These are phyloP conservation scores for Colletotrichum endophyticum DNA, from an alignment of 2,329 filamentous ascomycete species.

Conservation along the genomic window DNA sequence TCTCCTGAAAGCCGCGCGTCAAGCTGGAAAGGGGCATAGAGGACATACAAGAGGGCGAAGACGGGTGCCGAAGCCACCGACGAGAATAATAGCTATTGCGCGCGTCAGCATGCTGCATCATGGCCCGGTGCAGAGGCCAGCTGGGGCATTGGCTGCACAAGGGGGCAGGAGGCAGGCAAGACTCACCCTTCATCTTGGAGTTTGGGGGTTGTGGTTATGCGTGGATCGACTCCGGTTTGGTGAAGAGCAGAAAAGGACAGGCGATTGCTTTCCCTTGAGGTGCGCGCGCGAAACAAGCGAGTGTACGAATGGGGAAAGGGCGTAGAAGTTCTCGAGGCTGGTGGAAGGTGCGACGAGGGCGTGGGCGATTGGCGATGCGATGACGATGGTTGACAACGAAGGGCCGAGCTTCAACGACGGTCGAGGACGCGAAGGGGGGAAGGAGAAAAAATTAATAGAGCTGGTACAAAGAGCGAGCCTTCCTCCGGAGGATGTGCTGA, in stretches of 20 bases:
- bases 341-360: neutral
- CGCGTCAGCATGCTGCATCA: constrained; percentile 7
- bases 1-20: neutral
- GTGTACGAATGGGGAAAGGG: constrained; percentile 8
- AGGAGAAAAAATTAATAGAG: constrained; percentile 1
- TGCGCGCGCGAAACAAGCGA: constrained; percentile 14
- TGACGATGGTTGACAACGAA: neutral
- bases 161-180: neutral
- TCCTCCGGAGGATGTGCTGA: neutral
- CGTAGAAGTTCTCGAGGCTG: neutral
- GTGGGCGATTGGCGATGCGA: neutral
- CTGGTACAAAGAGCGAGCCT: neutral
- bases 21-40: neutral
- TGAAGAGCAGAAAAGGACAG: neutral
- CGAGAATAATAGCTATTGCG: constrained; percentile 89
- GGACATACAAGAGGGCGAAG: constrained; percentile 87
- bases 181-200: constrained; percentile 21
- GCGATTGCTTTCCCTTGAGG: neutral
- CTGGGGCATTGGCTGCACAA: neutral
- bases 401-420: neutral
- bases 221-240: neutral
- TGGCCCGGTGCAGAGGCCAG: neutral
- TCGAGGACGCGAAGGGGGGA: neutral
- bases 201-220: neutral
- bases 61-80: constrained; percentile 98